Conservation (phyloP, 257 asterid genomes). For the Catharanthus roseus region DNA sequence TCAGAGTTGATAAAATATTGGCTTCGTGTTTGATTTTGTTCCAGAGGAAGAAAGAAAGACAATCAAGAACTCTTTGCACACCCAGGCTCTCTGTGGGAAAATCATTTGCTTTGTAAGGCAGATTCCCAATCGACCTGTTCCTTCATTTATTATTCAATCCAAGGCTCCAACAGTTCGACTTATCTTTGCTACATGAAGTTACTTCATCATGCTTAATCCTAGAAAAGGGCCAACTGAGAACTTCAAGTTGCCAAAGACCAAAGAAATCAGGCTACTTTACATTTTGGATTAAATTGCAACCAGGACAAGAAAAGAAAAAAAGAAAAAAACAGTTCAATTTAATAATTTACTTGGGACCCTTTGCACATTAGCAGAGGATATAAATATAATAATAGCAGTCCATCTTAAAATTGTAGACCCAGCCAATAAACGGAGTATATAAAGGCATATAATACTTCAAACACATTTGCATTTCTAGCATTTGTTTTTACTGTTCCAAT, state of each 20-base stretch:
- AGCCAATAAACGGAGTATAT: neutral
- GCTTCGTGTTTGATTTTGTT: neutral
- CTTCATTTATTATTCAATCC: neutral
- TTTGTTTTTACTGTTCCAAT: too few species aligned
- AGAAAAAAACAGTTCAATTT: neutral
- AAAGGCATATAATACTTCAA: too few species aligned
- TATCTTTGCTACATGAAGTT: neutral
- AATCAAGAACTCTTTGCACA: neutral
- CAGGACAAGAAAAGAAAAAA: neutral
- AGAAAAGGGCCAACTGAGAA: neutral
- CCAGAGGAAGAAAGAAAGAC: neutral
- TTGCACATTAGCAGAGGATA: neutral
- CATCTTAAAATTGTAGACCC: neutral
- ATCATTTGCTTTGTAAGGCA: neutral
- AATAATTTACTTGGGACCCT: neutral
- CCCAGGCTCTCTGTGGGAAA: neutral
- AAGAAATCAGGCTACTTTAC: neutral
- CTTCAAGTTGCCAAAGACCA: neutral
- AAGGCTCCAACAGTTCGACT: neutral
- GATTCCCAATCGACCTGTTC: neutral
- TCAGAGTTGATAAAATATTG: neutral
- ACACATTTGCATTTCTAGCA: too few species aligned
- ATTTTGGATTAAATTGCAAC: too few species aligned
- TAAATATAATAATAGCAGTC: neutral
- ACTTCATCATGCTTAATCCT: neutral